A percentile compares a stretch with the other conserved stretches of the same genome.
Evolutionary conservation across 2,329 filamentous ascomycete genomes (phyloP).

Genomic region (Neonectria hederae): DNA sequence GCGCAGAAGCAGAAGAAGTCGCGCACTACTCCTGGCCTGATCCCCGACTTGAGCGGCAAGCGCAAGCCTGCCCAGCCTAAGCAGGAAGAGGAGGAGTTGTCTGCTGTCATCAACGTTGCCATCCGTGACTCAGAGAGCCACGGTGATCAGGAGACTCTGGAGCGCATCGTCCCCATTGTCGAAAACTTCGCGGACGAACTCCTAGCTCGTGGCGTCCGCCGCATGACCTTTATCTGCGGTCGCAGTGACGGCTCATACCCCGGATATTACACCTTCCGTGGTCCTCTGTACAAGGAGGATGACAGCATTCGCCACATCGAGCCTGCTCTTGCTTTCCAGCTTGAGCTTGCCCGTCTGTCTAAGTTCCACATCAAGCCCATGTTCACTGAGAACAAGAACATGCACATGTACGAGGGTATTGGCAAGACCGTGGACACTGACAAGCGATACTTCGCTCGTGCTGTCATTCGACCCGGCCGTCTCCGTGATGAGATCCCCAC

Average conservation of each 20-base stretch:
- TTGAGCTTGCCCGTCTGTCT: constrained; percentile 90
- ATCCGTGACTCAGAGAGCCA: constrained; percentile 86
- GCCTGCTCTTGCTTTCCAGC: constrained; percentile 96
- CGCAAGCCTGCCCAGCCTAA: constrained; percentile 60
- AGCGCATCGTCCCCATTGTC: constrained; percentile 79
- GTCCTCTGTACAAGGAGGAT: constrained; percentile 88
- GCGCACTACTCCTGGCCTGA: constrained; percentile 63
- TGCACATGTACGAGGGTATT: constrained; percentile 97
- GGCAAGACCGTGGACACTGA: constrained; percentile 96
- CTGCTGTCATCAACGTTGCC: constrained; percentile 91
- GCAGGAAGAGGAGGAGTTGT: constrained; percentile 72
- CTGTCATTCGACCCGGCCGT: constrained; percentile 91
- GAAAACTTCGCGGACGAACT: constrained; percentile 86
- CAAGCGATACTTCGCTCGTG: constrained; percentile 98
- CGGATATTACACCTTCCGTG: constrained; percentile 98
- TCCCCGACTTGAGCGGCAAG: constrained; percentile 79
- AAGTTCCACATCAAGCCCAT: constrained; percentile 99
- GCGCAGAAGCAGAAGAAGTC: constrained; percentile 66
- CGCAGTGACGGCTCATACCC: constrained; percentile 94
- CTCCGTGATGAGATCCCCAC: constrained; percentile 97
- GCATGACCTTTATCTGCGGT: constrained; percentile 95
- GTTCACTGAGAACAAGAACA: constrained; percentile 99
- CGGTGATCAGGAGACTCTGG: constrained; percentile 82
- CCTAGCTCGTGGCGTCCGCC: constrained; percentile 80
- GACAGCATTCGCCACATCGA: constrained; percentile 97